Evolutionary conservation across 2,329 filamentous ascomycete genomes (phyloP), one percentile per base, ranked within the genome.

Genomic region (Microcyclospora pomicola): DNA sequence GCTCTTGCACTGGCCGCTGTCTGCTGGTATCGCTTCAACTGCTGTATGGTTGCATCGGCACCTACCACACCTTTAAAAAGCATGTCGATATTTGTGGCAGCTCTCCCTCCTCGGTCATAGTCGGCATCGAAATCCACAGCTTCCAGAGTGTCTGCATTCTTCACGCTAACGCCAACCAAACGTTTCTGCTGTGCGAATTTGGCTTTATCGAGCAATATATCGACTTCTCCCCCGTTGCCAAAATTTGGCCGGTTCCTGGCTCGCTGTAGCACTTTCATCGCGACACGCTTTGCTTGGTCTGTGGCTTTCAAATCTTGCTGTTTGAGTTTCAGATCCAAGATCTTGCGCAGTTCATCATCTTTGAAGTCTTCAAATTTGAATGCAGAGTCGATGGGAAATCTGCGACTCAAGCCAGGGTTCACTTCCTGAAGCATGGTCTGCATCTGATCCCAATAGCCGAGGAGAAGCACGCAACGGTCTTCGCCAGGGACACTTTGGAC

Each of bases 171-270:
- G 14, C 12, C 6, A 15, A 50, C 53, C 9, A 62, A 38, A 15
- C 71, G 60, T 38, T 62, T 58, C 41, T 74, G 69, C 42, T 72
- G 65, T 1, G 55, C 47, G 4, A 56, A 51, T 44, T 80, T 81
- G 1, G 77, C 72, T 1, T 54, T 53, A 35, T 73, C 65, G 1
- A 83, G 61, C 0, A 84, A 52, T n/a, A 71, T 80, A 34, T 88
- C 80, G 13, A 91, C 72, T 44, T 84, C 80, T 0, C 80, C 74
- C 0, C 74, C 80, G 48, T 88, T 87, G 1, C 82, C 75, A 52
- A 82, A 83, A 44, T 80, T 71, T 0, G 71, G 69, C 0, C 72
- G 65, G 45, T 79, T 79, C 1, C 78, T 70, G 1, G 71, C 69
- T 3, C 77, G 67, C 6, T 60, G 58, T 0, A 87, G 62, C n/a